phyloP scores from a whole-genome alignment of 345 rosid species.

The Arabidopsis arenosa region DNA sequence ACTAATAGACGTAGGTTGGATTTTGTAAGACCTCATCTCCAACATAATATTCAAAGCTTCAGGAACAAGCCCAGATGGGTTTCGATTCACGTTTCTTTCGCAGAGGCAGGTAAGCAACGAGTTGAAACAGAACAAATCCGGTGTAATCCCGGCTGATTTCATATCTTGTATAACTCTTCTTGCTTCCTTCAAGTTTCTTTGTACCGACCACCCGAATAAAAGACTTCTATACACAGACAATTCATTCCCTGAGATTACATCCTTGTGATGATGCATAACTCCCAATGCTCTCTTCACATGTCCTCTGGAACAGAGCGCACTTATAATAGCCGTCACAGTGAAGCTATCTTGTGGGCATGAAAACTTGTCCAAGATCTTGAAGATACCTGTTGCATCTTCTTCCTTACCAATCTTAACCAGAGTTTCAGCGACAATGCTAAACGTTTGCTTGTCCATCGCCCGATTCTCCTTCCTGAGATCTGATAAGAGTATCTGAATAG shows the following conservation, averaged over 20 bases:
- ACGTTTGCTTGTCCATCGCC: constrained; percentile 65
- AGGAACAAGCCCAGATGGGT: constrained; percentile 86
- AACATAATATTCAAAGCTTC: constrained; percentile 87
- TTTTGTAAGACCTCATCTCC: constrained; percentile 71
- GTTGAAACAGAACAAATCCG: constrained; percentile 77
- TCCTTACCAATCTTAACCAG: constrained; percentile 76
- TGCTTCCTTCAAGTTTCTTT: constrained; percentile 70
- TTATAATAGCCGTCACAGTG: constrained; percentile 62
- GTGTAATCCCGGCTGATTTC: constrained; percentile 62
- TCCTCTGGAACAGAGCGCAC: constrained; percentile 78
- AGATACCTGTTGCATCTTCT: constrained; percentile 84
- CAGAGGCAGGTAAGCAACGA: constrained; percentile 77
- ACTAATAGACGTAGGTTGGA: constrained; percentile 66
- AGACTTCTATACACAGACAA: constrained; percentile 65
- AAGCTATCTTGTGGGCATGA: constrained; percentile 65
- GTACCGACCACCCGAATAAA: constrained; percentile 72
- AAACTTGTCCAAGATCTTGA: constrained; percentile 84
- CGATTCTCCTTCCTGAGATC: constrained; percentile 66
- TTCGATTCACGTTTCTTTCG: constrained; percentile 57
- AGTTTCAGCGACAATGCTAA: constrained; percentile 63
- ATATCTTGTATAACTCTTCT: constrained; percentile 74
- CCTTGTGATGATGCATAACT: constrained; percentile 73
- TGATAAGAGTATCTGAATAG: constrained; percentile 66
- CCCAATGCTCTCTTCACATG: constrained; percentile 85
- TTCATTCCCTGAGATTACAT: constrained; percentile 53